Evolutionary conservation across 768 basidiomycete genomes (phyloP), one percentile per base, ranked within the genome.

Genomic region (Macrolepiota fuliginosa): DNA sequence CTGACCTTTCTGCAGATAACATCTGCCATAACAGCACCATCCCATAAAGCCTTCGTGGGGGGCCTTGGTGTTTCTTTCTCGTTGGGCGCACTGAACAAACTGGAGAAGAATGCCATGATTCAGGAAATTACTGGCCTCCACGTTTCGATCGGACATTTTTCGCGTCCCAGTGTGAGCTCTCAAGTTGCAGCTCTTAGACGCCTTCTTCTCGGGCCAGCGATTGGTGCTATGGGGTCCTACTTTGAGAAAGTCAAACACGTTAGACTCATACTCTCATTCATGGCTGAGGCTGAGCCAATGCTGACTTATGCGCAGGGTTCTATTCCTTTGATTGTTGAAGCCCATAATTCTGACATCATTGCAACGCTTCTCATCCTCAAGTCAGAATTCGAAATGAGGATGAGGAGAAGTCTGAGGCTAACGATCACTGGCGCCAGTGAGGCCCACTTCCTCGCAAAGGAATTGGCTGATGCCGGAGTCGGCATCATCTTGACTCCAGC

Each of bases 291-390:
- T 57, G 1, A 62, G 17, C 19, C 2, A 7, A 17, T 27, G 19
- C 42, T 45, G 17, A 45, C 19, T 45, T 45, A 17, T 37, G 12
- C 36, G 29, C 63, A 90, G 86, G 91, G 92, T 4, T 68, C 79
- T 37, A 79, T 94, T 22, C 88, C 91, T 2, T 76, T 97, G 4
- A 89, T 96, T 11, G 76, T 94, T 7, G 84, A 88, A 57, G 86
- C 84, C 1, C 77, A 89, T 64, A 92, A 80, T 66, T 93, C 91
- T 3, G 94, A 96, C 71, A 77, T 90, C 55, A 95, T 96, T 63
- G 91, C 90, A 1, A 85, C 89, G 0, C 72, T 96, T 36, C 77
- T 96, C 47, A 71, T 80, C 25, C 77, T 96, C 59, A 91, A 91
- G 73, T 74, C 75, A 56, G 84, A 91, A 66, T 75, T 88, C 1